Evolutionary conservation across 768 basidiomycete species (phyloP).

Genomic region (Leucocoprinus sp.): DNA sequence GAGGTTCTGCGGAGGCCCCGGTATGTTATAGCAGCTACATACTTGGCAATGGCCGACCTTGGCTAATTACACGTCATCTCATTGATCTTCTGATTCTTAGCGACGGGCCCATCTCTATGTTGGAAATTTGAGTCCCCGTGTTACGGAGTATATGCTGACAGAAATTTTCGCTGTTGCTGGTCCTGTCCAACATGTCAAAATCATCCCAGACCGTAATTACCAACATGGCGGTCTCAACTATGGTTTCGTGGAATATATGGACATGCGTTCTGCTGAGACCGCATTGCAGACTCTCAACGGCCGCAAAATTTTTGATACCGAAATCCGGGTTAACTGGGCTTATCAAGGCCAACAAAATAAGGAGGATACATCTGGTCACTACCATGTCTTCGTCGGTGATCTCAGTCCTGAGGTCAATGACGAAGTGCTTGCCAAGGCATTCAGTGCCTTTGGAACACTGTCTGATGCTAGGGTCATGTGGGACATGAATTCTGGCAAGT

Average conservation of each 20-base stretch:
- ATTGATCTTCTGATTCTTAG: slow-evolving; percentile 31
- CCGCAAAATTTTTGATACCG: slow-evolving; percentile 98
- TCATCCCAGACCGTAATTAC: slow-evolving; percentile 98
- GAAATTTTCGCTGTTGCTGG: slow-evolving; percentile 97
- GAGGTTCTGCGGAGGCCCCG: slow-evolving; percentile 65
- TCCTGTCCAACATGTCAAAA: slow-evolving; percentile 97
- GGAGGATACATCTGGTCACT: slow-evolving; percentile 97
- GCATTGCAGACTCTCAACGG: slow-evolving; percentile 98
- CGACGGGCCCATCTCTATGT: slow-evolving; percentile 97
- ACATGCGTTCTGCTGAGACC: slow-evolving; percentile 98
- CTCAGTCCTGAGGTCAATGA: slow-evolving; percentile 98
- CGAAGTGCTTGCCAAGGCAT: slow-evolving; percentile 92
- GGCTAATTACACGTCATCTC: slow-evolving; percentile 16
- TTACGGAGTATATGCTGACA: slow-evolving; percentile 98
- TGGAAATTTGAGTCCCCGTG: slow-evolving; percentile 94
- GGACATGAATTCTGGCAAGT: slow-evolving; percentile 99
- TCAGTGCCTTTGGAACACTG: slow-evolving; percentile 92
- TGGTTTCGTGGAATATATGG: slow-evolving; percentile 98
- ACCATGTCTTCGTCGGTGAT: slow-evolving; percentile 99
- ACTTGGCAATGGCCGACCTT: slow-evolving; percentile 24
- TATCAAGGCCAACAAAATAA: slow-evolving; percentile 98
- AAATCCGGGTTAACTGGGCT: slow-evolving; percentile 99
- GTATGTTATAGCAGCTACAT: slow-evolving; percentile 35
- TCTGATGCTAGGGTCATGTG: slow-evolving; percentile 99
- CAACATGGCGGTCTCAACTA: slow-evolving; percentile 99